Conservation (phyloP, 495 filamentous ascomycete species). For the Xylaria intraflava region DNA sequence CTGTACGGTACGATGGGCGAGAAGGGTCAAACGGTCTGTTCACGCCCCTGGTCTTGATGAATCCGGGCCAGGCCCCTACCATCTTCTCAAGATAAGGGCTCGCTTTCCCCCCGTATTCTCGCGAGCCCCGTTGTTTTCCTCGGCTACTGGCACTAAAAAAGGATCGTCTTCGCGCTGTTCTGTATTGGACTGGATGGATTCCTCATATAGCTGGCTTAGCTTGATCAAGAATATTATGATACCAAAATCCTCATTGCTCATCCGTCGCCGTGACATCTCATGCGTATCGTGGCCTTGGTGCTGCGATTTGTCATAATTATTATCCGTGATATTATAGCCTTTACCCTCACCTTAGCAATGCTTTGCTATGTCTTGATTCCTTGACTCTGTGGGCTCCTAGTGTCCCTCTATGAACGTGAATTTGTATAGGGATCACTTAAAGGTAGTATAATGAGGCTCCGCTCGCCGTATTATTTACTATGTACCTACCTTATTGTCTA, state of each 20-base stretch:
- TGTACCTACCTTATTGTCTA: no score
- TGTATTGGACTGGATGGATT: constrained; percentile 14
- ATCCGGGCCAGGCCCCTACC: constrained; percentile 1
- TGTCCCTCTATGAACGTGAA: no score
- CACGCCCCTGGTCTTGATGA: not conserved
- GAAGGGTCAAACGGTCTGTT: constrained; percentile 7
- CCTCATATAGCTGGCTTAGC: constrained; percentile 18
- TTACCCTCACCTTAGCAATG: not conserved
- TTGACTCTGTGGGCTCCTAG: no score
- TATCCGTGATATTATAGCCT: not conserved
- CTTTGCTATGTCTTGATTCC: no score
- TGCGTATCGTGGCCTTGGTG: not conserved
- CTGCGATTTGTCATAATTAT: not conserved
- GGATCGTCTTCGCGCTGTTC: constrained; percentile 16
- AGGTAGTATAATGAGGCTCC: no score
- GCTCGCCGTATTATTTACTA: no score
- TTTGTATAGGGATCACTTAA: no score
- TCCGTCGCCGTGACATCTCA: not conserved
- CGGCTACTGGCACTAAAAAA: constrained; percentile 13
- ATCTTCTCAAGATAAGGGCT: constrained; percentile 1
- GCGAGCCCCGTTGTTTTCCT: constrained; percentile 7
- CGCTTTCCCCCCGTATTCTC: constrained; percentile 5
- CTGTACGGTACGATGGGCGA: constrained; percentile 4
- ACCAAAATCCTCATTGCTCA: constrained; percentile 1
- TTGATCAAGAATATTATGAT: constrained; percentile 19